Base-by-base conservation (phyloP, 2,329 filamentous ascomycete genomes). In the Claviceps humidiphila region DNA sequence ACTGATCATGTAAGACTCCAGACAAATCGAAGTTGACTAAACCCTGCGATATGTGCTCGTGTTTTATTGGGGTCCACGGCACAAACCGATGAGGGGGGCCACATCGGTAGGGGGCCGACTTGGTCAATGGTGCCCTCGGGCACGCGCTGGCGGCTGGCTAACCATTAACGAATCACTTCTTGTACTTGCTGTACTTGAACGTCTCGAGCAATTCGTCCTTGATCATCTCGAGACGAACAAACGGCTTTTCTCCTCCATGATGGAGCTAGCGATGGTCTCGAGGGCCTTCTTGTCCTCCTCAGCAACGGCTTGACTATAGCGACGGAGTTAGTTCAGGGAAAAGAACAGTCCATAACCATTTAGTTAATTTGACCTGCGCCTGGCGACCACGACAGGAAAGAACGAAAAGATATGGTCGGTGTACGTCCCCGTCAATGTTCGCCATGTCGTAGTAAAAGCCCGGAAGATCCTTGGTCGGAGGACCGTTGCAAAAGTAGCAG, bases 371-470 rank as follows among this genome's bases (percentile, higher is more conserved):
- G 26, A 26, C 26, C 26, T 26, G 26, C 26, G 26, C 26, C 26
- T 26, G 26, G 26, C 26, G 26, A 26, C 26, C 26, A 8, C 26
- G 7, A 26, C 26, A 26, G 26, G 26, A 38, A 47, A 22, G 26
- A 26, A 26, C 26, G 7, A 30, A 30, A 9, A 20, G 2, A 11
- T 0, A 7, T 2, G 11, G 26, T 3, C 7, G 8, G 26, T 9
- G 11, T 9, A 16, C 60, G 48, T 61, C 68, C 66, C 63, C 66
- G 46, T 66, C 66, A 66, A 69, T 70, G 54, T 70, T 70, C 47
- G 86, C 86, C 90, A 97, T 96, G 70, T 97, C 89, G 70, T 96
- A 97, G 77, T 95, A 96, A 76, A 95, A 96, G 41, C 89, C 90
- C 14, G 68, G 67, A 7, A 67, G 67, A 68, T 90, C 85, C 50